Evolutionary conservation across 2,329 filamentous ascomycete genomes (phyloP).

Genomic region (Thelonectria discophora): DNA sequence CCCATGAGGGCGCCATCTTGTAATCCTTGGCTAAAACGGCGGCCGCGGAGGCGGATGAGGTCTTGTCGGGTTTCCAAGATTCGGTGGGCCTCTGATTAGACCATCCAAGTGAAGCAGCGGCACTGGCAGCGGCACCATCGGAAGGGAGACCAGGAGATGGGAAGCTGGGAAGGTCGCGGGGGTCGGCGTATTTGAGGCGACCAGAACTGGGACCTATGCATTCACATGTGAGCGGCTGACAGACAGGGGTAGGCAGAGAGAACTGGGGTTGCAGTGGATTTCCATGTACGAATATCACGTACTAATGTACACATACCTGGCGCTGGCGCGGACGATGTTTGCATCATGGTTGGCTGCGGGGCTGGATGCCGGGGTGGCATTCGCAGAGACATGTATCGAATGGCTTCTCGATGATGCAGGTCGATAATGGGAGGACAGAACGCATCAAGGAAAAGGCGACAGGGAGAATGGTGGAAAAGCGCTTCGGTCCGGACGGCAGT

Average conservation of each 20-base stretch:
- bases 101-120: constrained; percentile 79
- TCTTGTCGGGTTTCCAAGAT: constrained; percentile 71
- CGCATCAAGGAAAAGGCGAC: constrained; percentile 15
- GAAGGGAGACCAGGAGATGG: constrained; percentile 70
- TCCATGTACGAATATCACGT: constrained; percentile 14
- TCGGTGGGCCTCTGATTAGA: constrained; percentile 72
- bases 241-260: background rate
- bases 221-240: constrained; percentile 29
- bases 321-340: constrained; percentile 34
- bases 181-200: constrained; percentile 74
- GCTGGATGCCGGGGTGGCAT: constrained; percentile 28
- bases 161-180: constrained; percentile 77
- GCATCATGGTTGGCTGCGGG: constrained; percentile 41
- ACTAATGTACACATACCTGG: constrained; percentile 37
- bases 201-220: constrained; percentile 46
- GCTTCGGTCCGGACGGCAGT: constrained; percentile 4
- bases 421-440: constrained; percentile 17
- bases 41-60: constrained; percentile 58
- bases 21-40: constrained; percentile 54
- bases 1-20: constrained; percentile 62
- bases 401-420: constrained; percentile 25
- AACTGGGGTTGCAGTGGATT: constrained; percentile 5
- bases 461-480: constrained; percentile 11
- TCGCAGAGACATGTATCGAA: constrained; percentile 22
- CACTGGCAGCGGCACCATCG: constrained; percentile 71